Evolutionary conservation across 2,329 filamentous ascomycete species (phyloP).

Genomic region (Triangularia verruculosa): DNA sequence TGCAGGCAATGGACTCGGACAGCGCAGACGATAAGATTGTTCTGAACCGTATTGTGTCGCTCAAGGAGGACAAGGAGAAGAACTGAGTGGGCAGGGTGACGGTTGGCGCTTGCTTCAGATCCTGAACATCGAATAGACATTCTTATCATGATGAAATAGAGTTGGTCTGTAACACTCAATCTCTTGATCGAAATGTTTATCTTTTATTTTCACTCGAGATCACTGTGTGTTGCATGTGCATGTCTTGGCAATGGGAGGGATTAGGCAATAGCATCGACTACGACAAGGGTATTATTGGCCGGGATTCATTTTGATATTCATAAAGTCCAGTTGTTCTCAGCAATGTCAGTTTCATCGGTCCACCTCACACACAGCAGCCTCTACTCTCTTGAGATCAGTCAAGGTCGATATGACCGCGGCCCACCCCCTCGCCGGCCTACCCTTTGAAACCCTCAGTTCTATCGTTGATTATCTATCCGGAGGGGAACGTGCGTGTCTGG

Average conservation of each 20-base stretch:
- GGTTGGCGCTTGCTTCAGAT: background rate
- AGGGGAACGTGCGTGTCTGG: background rate
- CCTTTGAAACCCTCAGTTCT: background rate
- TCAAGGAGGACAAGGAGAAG: conserved; percentile 86
- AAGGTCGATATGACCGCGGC: background rate
- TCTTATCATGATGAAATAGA: background rate
- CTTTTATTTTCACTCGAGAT: too few species aligned
- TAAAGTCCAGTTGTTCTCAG: background rate
- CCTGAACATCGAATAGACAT: background rate
- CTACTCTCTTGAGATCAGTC: background rate
- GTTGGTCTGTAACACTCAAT: background rate
- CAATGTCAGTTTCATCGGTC: background rate
- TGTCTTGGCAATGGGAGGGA: too few species aligned
- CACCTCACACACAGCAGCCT: background rate
- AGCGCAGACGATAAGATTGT: conserved; percentile 76
- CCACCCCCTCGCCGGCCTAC: background rate
- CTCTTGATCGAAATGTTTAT: background rate
- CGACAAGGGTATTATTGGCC: background rate
- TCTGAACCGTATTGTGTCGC: conserved; percentile 84
- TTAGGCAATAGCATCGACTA: background rate
- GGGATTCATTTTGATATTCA: background rate
- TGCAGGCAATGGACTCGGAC: conserved; percentile 69
- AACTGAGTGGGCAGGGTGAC: conserved; percentile 21
- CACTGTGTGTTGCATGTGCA: too few species aligned
- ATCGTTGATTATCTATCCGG: background rate